A percentile compares a stretch with the other conserved stretches of the same genome.
These are phyloP conservation scores for Lactarius hatsudake DNA, from an alignment of 768 basidiomycete species.

Conservation along the genomic window DNA sequence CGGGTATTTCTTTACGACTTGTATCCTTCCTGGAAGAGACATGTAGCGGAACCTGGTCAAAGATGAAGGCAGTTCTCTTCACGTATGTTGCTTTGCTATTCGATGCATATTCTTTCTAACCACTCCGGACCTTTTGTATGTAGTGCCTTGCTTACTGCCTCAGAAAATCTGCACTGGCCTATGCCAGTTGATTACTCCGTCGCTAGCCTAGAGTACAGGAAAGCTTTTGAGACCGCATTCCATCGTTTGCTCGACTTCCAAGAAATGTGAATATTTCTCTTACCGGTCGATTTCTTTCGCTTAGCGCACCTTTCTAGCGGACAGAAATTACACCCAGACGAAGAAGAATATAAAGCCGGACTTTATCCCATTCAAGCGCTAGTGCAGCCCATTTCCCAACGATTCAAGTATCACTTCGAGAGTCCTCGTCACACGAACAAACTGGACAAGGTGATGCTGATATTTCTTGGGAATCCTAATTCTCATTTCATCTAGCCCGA, in stretches of 20 bases:
- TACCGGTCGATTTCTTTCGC: conserved; percentile 13
- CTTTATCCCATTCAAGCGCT: conserved; percentile 85
- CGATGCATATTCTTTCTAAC: conserved; percentile 9
- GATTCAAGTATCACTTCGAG: conserved; percentile 97
- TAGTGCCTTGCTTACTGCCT: conserved; percentile 60
- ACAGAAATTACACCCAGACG: conserved; percentile 41
- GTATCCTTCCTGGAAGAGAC: conserved; percentile 58
- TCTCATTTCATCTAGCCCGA: conserved; percentile 62
- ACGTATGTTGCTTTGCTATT: conserved; percentile 40
- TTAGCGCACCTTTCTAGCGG: conserved; percentile 41
- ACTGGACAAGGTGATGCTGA: conserved; percentile 71
- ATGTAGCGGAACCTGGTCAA: conserved; percentile 71
- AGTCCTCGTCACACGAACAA: conserved; percentile 83
- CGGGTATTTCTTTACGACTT: conserved; percentile 49
- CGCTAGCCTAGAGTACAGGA: conserved; percentile 48
- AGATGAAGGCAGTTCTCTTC: conserved; percentile 64
- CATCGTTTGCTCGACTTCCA: conserved; percentile 75
- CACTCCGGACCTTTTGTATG: conserved; percentile 6
- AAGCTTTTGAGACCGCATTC: conserved; percentile 74
- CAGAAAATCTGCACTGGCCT: conserved; percentile 88
- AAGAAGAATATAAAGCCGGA: conserved; percentile 43
- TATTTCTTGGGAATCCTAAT: not conserved
- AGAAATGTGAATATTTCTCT: conserved; percentile 53
- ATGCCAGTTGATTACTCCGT: conserved; percentile 61
- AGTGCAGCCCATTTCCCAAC: conserved; percentile 73